Evolutionary conservation across 2,329 filamentous ascomycete species (phyloP), one percentile per base, ranked within the genome.

Genomic region (Pezicula neosporulosa): DNA sequence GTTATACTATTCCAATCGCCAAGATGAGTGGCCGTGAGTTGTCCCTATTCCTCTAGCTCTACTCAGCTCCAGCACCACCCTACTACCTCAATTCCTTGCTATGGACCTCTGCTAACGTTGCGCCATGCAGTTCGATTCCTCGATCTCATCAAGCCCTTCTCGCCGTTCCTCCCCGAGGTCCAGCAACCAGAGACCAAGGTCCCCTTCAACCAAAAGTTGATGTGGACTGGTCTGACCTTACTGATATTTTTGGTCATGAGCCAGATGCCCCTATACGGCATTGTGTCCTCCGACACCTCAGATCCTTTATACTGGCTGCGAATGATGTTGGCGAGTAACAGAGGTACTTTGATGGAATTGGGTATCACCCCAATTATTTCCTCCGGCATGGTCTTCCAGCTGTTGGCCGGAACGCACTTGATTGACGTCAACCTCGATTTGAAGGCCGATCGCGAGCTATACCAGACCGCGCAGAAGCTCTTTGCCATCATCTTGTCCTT

Each of bases 201-300:
- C 53, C 90, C 92, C 63, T 99, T 99, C 86, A 95, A 97, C 82
- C 94, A 97, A 76, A 92, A 93, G 81, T 77, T 94, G 79, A 93
- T 93, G 89, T 94, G 89, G 89, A 94, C 89, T 61, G 89, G 87
- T 71, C 85, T 93, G 72, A 97, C 94, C 60, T 84, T 99, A 65
- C 80, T 99, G 73, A 95, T 97, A 78, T 99, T 99, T 85, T 79
- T 99, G 82, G 91, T 99, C 75, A 99, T 99, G 94, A 97, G 91
- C 78, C 94, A 97, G 79, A 97, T 99, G 94, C 92, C 94, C 60
- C 78, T 94, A 57, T 99, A 99, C 77, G 94, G 94, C 76, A 99
- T 99, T 74, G 95, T 99, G 69, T 99, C 94, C 51, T 99, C 94
- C 67, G 89, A 94, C 76, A 97, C 91, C 66, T 97, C 94, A 56